Evolutionary conservation across 2,329 filamentous ascomycete species (phyloP), one percentile per base, ranked within the genome.

Genomic region (Clarireedia monteithiana): DNA sequence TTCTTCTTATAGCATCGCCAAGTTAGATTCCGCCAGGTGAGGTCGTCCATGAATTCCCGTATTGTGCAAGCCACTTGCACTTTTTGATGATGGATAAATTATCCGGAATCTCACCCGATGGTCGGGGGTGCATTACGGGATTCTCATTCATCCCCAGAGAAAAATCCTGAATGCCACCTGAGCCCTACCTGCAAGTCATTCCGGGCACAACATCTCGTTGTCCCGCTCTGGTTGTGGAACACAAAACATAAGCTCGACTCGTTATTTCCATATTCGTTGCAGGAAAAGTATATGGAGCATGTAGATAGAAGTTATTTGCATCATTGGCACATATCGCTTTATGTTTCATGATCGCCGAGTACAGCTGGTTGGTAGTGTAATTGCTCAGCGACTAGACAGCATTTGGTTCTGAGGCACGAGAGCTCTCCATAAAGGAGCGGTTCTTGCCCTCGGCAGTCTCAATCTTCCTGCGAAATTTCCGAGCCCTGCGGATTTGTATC

Each of bases 401-500:
- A 15, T 48, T 27, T 23, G 45, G 17, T 3, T 7, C 15, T 34
- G 46, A 15, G 4, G 17, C n/a, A n/a, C 14, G 20, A 24, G 46
- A 24, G 15, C 27, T 34, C 14, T 38, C 42, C 4, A 34, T 12
- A 17, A 20, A 34, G 24, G n/a, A 12, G 24, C 36, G 20, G n/a
- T 53, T 47, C 23, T 48, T 47, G 10, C 12, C 50, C 34, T 47
- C 50, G 20, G 6, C 14, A 30, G 14, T 15, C 30, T 56, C 56
- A 20, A 47, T 46, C 50, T 45, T 53, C 30, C 20, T 39, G 42
- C 44, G 51, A 45, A 50, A 54, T 63, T 80, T 81, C 61, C 76
- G 71, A 50, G 73, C 54, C 56, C 85, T 74, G 39, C 85, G 76
- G 53, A 92, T 83, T 62, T 86, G 80, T 51, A 85, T 82, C 72